A percentile compares a stretch with the other conserved stretches of the same genome.
Evolutionary conservation across 345 rosid species (phyloP).

Genomic region (Euclidium syriacum): DNA sequence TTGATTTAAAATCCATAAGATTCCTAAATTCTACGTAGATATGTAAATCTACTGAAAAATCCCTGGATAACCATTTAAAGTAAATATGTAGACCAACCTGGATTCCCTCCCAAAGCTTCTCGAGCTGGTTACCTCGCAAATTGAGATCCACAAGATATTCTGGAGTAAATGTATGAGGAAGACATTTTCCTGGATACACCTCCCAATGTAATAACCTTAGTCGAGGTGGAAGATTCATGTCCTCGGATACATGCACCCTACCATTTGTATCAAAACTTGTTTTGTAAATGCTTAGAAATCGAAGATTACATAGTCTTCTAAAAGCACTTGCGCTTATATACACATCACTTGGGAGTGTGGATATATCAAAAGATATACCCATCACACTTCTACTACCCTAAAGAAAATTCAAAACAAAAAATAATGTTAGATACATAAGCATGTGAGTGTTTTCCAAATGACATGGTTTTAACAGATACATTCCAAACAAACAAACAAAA

Average conservation of each 20-base stretch:
- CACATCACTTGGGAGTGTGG: background rate
- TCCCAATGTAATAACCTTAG: conserved; percentile 14
- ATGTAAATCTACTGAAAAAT: too few relatives aligned
- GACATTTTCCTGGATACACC: background rate
- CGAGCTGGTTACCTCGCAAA: background rate
- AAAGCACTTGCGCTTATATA: background rate
- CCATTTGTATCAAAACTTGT: background rate
- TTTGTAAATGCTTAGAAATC: conserved; percentile 6
- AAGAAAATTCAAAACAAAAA: background rate
- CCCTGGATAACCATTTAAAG: background rate
- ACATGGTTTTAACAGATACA: too few relatives aligned
- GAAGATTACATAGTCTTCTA: conserved; percentile 13
- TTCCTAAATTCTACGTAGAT: too few relatives aligned
- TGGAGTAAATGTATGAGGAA: background rate
- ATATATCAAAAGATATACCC: conserved; percentile 10
- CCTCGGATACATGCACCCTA: background rate
- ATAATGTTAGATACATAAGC: background rate
- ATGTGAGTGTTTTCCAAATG: background rate
- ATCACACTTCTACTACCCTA: conserved; percentile 17
- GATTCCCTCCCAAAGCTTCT: conserved; percentile 19
- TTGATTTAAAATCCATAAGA: too few relatives aligned
- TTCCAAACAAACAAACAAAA: too few relatives aligned
- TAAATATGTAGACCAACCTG: conserved; percentile 1
- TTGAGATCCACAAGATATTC: conserved; percentile 10
- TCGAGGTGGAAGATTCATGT: background rate